A percentile compares a stretch with the other conserved stretches of the same genome.
Evolutionary conservation across 1,139 yeast species (phyloP).

Genomic region (Hyphopichia khmerensis): DNA sequence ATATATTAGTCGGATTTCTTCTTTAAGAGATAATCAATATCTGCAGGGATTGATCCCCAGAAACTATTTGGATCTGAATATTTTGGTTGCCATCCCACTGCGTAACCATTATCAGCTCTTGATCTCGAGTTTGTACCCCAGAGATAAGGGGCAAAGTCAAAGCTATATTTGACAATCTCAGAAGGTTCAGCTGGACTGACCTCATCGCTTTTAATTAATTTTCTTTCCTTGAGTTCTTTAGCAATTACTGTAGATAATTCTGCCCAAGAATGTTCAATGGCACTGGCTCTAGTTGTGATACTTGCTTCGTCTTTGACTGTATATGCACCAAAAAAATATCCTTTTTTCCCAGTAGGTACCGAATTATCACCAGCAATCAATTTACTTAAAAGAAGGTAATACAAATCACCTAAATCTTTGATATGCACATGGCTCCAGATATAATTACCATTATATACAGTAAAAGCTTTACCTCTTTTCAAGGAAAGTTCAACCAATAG

Average conservation of each 20-base stretch:
- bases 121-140: conserved; percentile 34
- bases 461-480: conserved; percentile 24
- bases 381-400: conserved; percentile 21
- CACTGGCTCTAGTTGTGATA: conserved; percentile 17
- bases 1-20: no score
- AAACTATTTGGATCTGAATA: conserved; percentile 12
- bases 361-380: conserved; percentile 15
- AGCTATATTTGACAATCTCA: conserved; percentile 9
- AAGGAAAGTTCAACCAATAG: conserved; percentile 18
- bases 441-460: conserved; percentile 31
- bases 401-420: conserved; percentile 34
- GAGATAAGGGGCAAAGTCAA: conserved; percentile 18
- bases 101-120: conserved; percentile 25
- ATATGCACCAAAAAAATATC: conserved; percentile 37
- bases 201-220: conserved; percentile 14
- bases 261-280: conserved; percentile 30
- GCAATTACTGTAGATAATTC: conserved; percentile 27
- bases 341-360: conserved; percentile 30
- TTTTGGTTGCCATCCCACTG: conserved; percentile 25
- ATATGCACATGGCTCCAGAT: conserved; percentile 40
- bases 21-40: no score
- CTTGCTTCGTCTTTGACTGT: conserved; percentile 12
- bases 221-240: conserved; percentile 13
- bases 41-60: conserved; percentile 16
- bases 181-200: conserved; percentile 17